These are phyloP conservation scores for Acacia concinna DNA, from an alignment of 331 rosid species.

Conservation along the genomic window DNA sequence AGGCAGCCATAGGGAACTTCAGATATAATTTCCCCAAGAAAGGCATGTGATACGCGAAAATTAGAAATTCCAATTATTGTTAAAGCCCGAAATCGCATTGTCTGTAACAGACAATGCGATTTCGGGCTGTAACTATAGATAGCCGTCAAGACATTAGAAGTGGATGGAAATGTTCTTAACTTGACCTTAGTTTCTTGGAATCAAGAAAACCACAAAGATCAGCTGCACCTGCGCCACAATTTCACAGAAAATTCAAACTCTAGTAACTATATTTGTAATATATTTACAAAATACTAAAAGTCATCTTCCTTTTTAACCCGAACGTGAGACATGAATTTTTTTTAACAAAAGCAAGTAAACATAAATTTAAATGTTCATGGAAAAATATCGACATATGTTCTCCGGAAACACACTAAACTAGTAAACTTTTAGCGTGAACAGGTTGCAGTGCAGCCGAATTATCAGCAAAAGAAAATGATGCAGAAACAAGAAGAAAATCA, in stretches of 20 bases:
- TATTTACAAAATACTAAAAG: neutral
- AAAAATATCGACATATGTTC: neutral
- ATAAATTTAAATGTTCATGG: neutral
- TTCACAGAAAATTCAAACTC: constrained; percentile 17
- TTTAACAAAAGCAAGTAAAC: neutral
- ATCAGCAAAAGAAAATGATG: no score
- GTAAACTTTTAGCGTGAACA: neutral
- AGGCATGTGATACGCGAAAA: neutral
- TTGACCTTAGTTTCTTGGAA: constrained; percentile 74
- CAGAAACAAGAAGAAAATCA: neutral
- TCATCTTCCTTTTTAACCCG: neutral
- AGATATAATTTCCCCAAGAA: neutral
- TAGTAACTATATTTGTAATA: neutral
- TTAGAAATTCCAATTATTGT: neutral
- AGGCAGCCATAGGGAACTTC: neutral
- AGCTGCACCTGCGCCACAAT: constrained; percentile 71
- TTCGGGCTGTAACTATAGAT: neutral
- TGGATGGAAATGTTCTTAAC: constrained; percentile 25
- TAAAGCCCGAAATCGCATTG: neutral
- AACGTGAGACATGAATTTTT: neutral
- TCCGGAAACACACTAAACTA: neutral
- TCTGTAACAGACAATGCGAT: neutral
- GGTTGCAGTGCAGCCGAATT: neutral
- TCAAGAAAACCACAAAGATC: constrained; percentile 81
- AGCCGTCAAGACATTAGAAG: neutral